Percentiles rank a stretch among this genome's conserved stretches.
These are phyloP conservation scores for Entoloma clypeatum DNA, from an alignment of 1,284 basidiomycete genomes.

Conservation along the genomic window DNA sequence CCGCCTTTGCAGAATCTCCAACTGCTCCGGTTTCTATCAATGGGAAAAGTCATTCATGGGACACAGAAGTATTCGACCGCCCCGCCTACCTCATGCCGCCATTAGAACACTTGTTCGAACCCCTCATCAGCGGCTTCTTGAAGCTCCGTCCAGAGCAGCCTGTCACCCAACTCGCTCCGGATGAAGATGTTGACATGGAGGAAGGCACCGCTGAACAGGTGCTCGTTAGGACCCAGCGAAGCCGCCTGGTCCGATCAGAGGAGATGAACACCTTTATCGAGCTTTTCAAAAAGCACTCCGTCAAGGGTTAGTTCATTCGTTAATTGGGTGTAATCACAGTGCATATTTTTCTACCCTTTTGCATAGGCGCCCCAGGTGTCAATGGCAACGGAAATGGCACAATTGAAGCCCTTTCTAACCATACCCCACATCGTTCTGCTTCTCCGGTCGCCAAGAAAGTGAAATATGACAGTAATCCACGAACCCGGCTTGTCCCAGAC, in stretches of 20 bases:
- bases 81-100: slow-evolving; percentile 83
- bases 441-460: slow-evolving; percentile 1
- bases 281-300: slow-evolving; percentile 46
- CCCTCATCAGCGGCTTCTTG: slow-evolving; percentile 68
- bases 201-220: slow-evolving; percentile 26
- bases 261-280: slow-evolving; percentile 49
- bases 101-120: slow-evolving; percentile 69
- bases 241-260: slow-evolving; percentile 37
- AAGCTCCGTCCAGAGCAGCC: slow-evolving; percentile 31
- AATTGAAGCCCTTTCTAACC: slow-evolving; percentile 3
- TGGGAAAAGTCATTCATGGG: slow-evolving; percentile 30
- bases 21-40: slow-evolving; percentile 18
- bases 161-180: slow-evolving; percentile 26
- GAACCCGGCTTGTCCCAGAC: slow-evolving; percentile 9
- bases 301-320: slow-evolving; percentile 36
- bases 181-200: slow-evolving; percentile 46
- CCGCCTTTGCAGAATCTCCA: slow-evolving; percentile 45
- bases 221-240: background rate
- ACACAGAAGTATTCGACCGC: slow-evolving; percentile 58
- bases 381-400: slow-evolving; percentile 3
- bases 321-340: no score
- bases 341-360: no score
- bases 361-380: slow-evolving; percentile 4
- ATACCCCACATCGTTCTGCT: background rate
- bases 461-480: slow-evolving; percentile 13